These are phyloP conservation scores for Microstroma glucosiphilum DNA, from an alignment of 1,284 basidiomycete genomes.

Conservation along the genomic window DNA sequence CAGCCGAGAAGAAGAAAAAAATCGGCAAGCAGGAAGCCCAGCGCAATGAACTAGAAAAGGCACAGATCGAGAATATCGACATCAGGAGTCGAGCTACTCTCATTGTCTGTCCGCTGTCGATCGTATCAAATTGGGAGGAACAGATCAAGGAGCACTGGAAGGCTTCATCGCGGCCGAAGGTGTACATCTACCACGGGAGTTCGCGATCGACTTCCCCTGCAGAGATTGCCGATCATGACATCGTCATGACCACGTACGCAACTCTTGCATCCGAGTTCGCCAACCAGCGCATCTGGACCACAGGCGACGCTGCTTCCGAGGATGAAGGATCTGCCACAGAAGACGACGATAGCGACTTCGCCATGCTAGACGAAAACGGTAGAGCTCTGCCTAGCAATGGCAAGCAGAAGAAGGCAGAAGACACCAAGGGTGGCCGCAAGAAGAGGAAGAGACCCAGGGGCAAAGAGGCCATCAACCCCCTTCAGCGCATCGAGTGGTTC, in stretches of 20 bases:
- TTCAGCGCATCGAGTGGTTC: conserved; percentile 96
- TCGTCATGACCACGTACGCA: conserved; percentile 94
- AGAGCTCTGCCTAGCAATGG: conserved; percentile 15
- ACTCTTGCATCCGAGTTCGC: conserved; percentile 92
- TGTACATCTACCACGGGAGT: conserved; percentile 95
- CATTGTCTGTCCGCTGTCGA: conserved; percentile 93
- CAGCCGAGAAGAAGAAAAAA: conserved; percentile 58
- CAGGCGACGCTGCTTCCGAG: conserved; percentile 11
- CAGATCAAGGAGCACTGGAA: conserved; percentile 81
- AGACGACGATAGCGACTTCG: conserved; percentile 55
- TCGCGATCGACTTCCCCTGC: conserved; percentile 74
- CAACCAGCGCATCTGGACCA: conserved; percentile 60
- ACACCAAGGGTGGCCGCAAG: conserved; percentile 47
- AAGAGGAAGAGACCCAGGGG: conserved; percentile 41
- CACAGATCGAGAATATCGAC: conserved; percentile 35
- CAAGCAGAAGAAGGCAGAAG: conserved; percentile 13
- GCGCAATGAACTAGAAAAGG: conserved; percentile 21
- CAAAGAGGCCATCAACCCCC: conserved; percentile 55
- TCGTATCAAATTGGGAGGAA: conserved; percentile 97
- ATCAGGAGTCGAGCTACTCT: conserved; percentile 74
- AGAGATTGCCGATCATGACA: conserved; percentile 85
- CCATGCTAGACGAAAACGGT: conserved; percentile 66
- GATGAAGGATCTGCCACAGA: conserved; percentile 15
- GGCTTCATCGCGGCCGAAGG: conserved; percentile 50
- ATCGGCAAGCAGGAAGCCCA: conserved; percentile 51